These are phyloP conservation scores for Suillus hirtellus DNA, from an alignment of 768 basidiomycete genomes.

Conservation along the genomic window DNA sequence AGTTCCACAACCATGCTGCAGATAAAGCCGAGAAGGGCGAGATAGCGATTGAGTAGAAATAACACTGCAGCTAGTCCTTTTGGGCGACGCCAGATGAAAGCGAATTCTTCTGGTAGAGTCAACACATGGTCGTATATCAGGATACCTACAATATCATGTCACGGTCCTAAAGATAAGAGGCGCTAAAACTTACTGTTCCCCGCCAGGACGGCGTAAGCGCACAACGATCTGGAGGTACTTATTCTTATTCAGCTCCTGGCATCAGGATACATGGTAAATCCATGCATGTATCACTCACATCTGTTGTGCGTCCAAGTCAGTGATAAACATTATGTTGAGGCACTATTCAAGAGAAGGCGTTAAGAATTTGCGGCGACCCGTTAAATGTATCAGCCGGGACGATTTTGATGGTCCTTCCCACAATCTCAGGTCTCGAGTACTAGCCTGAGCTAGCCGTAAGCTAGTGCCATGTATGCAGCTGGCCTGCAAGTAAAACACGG, in stretches of 20 bases:
- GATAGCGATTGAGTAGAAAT: background rate
- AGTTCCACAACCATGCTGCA: background rate
- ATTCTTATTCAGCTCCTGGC: background rate
- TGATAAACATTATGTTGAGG: background rate
- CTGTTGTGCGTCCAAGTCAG: slow-evolving; percentile 1
- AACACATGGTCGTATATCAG: background rate
- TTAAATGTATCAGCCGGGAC: background rate
- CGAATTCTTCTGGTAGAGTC: background rate
- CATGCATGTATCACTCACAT: background rate
- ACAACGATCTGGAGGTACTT: background rate
- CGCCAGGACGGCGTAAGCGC: background rate
- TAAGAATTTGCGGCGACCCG: background rate
- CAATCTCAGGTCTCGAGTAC: too few relatives aligned
- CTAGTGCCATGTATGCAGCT: background rate
- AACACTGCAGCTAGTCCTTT: background rate
- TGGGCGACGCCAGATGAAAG: background rate
- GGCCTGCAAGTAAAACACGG: background rate
- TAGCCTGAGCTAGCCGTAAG: too few relatives aligned
- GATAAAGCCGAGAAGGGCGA: background rate
- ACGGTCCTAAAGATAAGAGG: background rate
- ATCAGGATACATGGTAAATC: background rate
- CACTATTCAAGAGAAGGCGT: background rate
- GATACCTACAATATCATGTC: background rate
- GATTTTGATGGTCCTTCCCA: background rate
- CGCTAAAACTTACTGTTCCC: background rate